Evolutionary conservation across 2,329 filamentous ascomycete genomes (phyloP), one percentile per base, ranked within the genome.

Genomic region (Alternaria ventricosa): DNA sequence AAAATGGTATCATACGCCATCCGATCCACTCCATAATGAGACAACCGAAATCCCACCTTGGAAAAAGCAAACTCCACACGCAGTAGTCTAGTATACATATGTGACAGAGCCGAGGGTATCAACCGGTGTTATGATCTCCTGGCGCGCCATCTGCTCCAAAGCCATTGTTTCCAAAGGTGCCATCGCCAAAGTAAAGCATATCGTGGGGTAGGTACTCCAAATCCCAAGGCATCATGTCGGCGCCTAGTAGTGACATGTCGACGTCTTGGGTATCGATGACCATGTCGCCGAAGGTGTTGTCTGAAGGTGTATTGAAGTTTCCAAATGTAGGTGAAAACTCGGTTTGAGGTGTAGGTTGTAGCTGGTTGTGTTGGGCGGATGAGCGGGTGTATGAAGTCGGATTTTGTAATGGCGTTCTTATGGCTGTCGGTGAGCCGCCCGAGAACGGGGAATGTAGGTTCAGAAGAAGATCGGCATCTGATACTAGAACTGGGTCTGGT

Each of bases 231-330:
- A 91, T 88, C 79, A 92, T 87, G 46, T 92, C 90, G 15, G 88
- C 86, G 2, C 88, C 89, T 18, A 94, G 80, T 5, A 87, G 82
- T 23, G 87, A 88, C 84, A 94, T 90, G 67, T 94, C 91, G 33
- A 95, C 88, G 67, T 94, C 91, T 66, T 92, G 91, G 63, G 88
- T 90, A 75, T 93, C 89, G 68, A 94, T 92, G 65, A 91, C 89
- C 80, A 94, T 90, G 61, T 84, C 81, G 5, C 81, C 80, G 50
- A 84, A 78, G 1, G 78, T 69, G 6, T 70, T 70, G 22, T 78
- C 71, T 7, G 71, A 69, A 3, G 72, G 70, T 3, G 68, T 71
- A 3, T 73, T 64, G 36, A 75, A 78, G 9, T 68, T 70, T 30
- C 57, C 58, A 46, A 74, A 73, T 4, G 71, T 70, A 2, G 76